Evolutionary conservation across 2,329 filamentous ascomycete species (phyloP), one percentile per base, ranked within the genome.

Genomic region (Aspergillus aculeatinus): DNA sequence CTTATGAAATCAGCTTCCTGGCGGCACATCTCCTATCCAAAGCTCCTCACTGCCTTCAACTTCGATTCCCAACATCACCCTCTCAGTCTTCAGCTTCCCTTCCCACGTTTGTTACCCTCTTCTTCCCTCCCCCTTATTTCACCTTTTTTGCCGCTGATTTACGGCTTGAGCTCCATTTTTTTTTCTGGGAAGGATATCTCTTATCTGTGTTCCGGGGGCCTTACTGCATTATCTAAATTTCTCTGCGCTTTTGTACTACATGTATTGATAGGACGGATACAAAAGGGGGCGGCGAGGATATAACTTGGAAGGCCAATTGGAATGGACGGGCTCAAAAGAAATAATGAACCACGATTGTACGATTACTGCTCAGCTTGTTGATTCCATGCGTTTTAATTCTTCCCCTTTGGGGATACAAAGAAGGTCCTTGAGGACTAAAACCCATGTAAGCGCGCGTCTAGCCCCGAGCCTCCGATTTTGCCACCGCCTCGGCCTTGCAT

Each of bases 291-390:
- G 52, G 51, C 53, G 47, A 57, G 29, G 55, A 59, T 61, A 57
- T 16, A 44, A 44, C 39, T 62, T 55, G 55, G 58, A 55, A 52
- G 29, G 31, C 48, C 33, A 29, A 31, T 65, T 65, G 64, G 64
- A 67, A 67, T 62, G 59, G 60, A 55, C 59, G 49, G 65, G 54
- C 51, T 67, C 60, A 68, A 65, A 48, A 70, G 70, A 19, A 73
- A 70, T 66, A 64, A 66, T 67, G 62, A 61, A 66, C 65, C 60
- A 72, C 66, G 68, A 71, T 60, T 72, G 70, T 72, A 72, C 64
- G 69, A 72, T 67, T 70, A 70, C 60, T 67, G 60, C 62, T 54
- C 16, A 44, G 3, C 6, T n/a, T 44, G 39, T 44, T 44, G 6
- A 16, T 7, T 16, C 5, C 19, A n/a, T n/a, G n/a, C 2, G 2